A percentile compares a stretch with the other conserved stretches of the same genome.
Evolutionary conservation across 306 rosid genomes (phyloP).

Genomic region (Begonia fuchsioides): DNA sequence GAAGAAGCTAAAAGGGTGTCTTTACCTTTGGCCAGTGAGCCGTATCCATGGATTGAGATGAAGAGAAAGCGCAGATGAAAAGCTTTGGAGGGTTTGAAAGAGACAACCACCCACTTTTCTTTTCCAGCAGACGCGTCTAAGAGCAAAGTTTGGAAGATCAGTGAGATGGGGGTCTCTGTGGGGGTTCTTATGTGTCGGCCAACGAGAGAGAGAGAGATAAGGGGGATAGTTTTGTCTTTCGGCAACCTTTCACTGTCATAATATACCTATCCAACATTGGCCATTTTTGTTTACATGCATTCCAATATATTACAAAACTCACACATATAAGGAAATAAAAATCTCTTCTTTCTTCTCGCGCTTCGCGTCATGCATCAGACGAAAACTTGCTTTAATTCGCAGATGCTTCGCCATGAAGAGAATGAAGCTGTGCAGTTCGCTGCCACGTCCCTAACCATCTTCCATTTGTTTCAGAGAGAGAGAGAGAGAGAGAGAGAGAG

Average conservation of each 20-base stretch:
- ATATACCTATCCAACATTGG: constrained; percentile 7
- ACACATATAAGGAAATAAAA: no score
- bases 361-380: no score
- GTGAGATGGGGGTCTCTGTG: constrained; percentile 22
- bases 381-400: no score
- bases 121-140: constrained; percentile 33
- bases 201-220: constrained; percentile 26
- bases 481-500: no score
- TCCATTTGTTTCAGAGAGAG: no score
- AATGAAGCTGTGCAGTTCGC: no score
- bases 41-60: constrained; percentile 68
- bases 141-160: constrained; percentile 26
- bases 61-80: constrained; percentile 22
- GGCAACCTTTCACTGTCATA: constrained; percentile 8
- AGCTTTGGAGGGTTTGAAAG: constrained; percentile 37
- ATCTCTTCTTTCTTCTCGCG: no score
- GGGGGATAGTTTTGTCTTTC: constrained; percentile 30
- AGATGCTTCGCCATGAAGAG: no score
- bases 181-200: constrained; percentile 67
- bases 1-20: constrained; percentile 11
- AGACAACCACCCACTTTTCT: constrained; percentile 32
- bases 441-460: no score
- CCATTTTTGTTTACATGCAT: constrained; percentile 20
- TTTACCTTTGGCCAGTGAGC: constrained; percentile 98
- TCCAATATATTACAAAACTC: neutral